Base-by-base conservation (phyloP, 1,139 yeast genomes). In the Taiozyma sp. region DNA sequence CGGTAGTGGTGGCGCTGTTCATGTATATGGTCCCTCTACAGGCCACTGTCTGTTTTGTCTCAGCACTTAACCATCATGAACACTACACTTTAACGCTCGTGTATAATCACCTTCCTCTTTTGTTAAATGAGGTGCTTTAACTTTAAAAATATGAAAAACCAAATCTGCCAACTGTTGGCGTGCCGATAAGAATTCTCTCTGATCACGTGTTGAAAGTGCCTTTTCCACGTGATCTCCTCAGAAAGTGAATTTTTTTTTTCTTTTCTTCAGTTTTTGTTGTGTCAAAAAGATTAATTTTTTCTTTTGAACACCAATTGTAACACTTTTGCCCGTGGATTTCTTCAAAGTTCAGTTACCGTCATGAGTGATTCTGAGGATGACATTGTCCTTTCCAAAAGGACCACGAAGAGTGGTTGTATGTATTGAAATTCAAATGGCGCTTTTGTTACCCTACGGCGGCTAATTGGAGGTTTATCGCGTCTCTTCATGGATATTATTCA, bases 281-380 rank as follows among this genome's bases (percentile, higher is more conserved):
- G 41, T 37, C 41, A 37, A 37, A 37, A 37, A 37, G 6, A 37
- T 37, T 24, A 19, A 37, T 8, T 16, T 21, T 37, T 24, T 24
- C 26, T 24, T 24, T 6, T 7, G 5, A 4, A 37, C 4, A 8
- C 10, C 19, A n/a, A 4, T 35, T 19, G 19, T 19, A 37, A 19
- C 9, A 21, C 19, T 35, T 16, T 42, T 42, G 21, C 24, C 22
- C 3, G 14, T 6, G 13, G 13, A n/a, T 4, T 22, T 19, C 9
- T 7, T 9, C 13, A 7, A 28, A 1, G 29, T n/a, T 32, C 35
- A 32, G 19, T 8, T 3, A n/a, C n/a, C 35, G 4, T 32, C 35
- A 55, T 53, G 58, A 52, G 50, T 39, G 64, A 59, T 46, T 61
- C 64, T 9, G 67, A 64, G 11, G 66, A 63, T 46, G 65, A 61